Conservation (phyloP, 1,284 basidiomycete species). For the Exobasidium cylindrosporum region DNA sequence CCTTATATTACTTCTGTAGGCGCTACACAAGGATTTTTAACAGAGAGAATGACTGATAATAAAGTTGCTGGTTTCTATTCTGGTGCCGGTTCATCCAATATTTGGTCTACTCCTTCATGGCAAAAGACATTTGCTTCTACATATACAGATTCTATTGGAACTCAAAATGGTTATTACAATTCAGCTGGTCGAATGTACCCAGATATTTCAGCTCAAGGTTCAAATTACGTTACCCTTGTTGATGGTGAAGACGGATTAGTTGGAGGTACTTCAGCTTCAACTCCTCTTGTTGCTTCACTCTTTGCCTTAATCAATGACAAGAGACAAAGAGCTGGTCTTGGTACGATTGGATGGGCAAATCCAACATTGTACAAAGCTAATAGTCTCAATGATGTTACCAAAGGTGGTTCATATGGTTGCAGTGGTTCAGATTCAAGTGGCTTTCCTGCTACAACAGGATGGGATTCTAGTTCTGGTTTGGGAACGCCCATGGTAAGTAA, state of each 20-base stretch:
- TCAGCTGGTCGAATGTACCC: slow-evolving; percentile 17
- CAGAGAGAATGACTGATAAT: slow-evolving; percentile 11
- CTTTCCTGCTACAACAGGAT: slow-evolving; percentile 20
- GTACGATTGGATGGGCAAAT: slow-evolving; percentile 18
- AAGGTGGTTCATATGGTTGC: slow-evolving; percentile 14
- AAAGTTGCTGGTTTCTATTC: slow-evolving; percentile 17
- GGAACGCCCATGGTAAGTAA: slow-evolving; percentile 19
- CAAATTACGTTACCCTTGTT: slow-evolving; percentile 5
- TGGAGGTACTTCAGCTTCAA: slow-evolving; percentile 20
- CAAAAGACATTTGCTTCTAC: slow-evolving; percentile 9
- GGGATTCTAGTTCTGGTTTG: slow-evolving; percentile 14
- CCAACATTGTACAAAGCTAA: slow-evolving; percentile 19
- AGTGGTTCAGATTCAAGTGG: slow-evolving; percentile 5
- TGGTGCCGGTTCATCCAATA: slow-evolving; percentile 16
- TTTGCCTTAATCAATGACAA: slow-evolving; percentile 19
- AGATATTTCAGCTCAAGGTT: slow-evolving; percentile 20
- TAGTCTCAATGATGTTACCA: slow-evolving; percentile 32
- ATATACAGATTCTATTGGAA: slow-evolving; percentile 10
- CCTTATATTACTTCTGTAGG: slow-evolving; percentile 23
- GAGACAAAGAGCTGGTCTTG: slow-evolving; percentile 10
- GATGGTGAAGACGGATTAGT: slow-evolving; percentile 5
- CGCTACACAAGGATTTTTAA: slow-evolving; percentile 14
- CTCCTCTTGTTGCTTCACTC: slow-evolving; percentile 15
- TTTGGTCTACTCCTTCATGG: slow-evolving; percentile 14
- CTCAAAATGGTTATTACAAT: slow-evolving; percentile 17